A percentile compares a stretch with the other conserved stretches of the same genome.
phyloP scores from a whole-genome alignment of 1,139 yeast species.

The Pichia inconspicua region DNA sequence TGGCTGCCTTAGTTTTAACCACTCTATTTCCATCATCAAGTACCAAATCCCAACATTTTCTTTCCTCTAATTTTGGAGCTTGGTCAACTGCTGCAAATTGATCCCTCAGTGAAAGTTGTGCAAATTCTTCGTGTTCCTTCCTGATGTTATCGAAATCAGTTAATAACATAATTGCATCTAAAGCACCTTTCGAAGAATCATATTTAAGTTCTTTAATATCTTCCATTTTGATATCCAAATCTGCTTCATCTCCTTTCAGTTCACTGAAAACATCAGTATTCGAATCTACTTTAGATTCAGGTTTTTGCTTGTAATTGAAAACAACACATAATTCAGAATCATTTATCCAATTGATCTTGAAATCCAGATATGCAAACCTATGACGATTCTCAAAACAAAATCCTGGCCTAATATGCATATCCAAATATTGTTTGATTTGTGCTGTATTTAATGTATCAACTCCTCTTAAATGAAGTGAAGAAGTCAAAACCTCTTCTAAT shows the following conservation, averaged over 20 bases:
- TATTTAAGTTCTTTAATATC: conserved; percentile 2
- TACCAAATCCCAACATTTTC: conserved; percentile 15
- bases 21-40: conserved; percentile 5
- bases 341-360: conserved; percentile 60
- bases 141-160: conserved; percentile 10
- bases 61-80: conserved; percentile 11
- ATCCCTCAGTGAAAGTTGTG: conserved; percentile 8
- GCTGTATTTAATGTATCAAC: conserved; percentile 63
- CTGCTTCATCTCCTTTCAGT: neutral
- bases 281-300: neutral
- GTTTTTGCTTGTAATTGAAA: conserved; percentile 26
- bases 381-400: conserved; percentile 26
- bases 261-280: neutral
- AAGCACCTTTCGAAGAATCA: conserved; percentile 26
- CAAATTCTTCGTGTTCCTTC: conserved; percentile 10
- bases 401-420: conserved; percentile 39
- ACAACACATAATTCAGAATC: conserved; percentile 52
- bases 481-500: conserved; percentile 33
- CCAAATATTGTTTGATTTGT: conserved; percentile 52
- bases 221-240: neutral
- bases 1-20: conserved; percentile 8
- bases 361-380: conserved; percentile 21
- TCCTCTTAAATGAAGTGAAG: conserved; percentile 49
- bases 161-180: conserved; percentile 29
- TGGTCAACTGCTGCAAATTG: conserved; percentile 24